These are phyloP conservation scores for Hypoxylon fragiforme DNA, from an alignment of 495 filamentous ascomycete species.

Conservation along the genomic window DNA sequence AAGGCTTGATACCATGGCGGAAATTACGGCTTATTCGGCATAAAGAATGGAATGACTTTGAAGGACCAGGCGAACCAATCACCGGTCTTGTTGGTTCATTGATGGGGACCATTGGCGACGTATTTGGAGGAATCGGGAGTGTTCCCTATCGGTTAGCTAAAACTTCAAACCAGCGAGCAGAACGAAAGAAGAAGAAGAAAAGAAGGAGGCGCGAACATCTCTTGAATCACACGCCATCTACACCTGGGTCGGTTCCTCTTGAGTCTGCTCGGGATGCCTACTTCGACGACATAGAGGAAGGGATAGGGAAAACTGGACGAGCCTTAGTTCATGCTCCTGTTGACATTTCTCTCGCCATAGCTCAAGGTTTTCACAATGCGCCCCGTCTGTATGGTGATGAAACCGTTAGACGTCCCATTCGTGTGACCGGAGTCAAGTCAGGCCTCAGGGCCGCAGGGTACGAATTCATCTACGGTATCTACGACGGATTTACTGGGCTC, in stretches of 20 bases:
- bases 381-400: conserved; percentile 75
- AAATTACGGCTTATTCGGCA: conserved; percentile 68
- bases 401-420: conserved; percentile 48
- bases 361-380: conserved; percentile 83
- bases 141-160: conserved; percentile 61
- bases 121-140: conserved; percentile 60
- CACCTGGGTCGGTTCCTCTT: conserved; percentile 18
- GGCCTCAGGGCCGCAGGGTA: conserved; percentile 67
- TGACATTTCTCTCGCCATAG: conserved; percentile 70
- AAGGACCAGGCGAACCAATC: conserved; percentile 74
- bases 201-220: no score
- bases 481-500: conserved; percentile 73
- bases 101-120: conserved; percentile 53
- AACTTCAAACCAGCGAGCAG: conserved; percentile 50
- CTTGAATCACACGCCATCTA: conserved; percentile 11
- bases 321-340: conserved; percentile 59
- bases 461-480: conserved; percentile 71
- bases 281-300: conserved; percentile 48
- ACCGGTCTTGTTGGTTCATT: conserved; percentile 65
- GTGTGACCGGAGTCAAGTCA: conserved; percentile 69
- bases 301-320: conserved; percentile 51
- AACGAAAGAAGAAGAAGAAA: conserved; percentile 47
- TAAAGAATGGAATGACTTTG: conserved; percentile 78
- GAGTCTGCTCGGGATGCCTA: conserved; percentile 37
- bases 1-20: conserved; percentile 61